phyloP scores from a whole-genome alignment of 2,329 filamentous ascomycete species.

The Talaromyces verruculosus region DNA sequence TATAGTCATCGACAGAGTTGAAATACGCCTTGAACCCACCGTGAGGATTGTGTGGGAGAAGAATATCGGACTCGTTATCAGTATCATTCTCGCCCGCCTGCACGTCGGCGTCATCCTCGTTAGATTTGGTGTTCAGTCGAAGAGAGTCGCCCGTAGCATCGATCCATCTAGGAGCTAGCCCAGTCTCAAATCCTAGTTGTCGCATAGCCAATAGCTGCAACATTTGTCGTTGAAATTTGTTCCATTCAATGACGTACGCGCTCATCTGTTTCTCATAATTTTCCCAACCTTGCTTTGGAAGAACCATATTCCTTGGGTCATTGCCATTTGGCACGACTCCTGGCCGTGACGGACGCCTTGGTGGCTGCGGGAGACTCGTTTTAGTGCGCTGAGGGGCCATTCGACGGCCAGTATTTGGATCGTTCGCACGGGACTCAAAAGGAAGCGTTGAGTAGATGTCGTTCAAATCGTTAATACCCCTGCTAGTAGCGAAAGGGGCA shows the following conservation, averaged over 20 bases:
- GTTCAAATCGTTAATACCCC: slow-evolving; percentile 54
- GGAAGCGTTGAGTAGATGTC: slow-evolving; percentile 57
- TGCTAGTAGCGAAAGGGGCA: slow-evolving; percentile 51
- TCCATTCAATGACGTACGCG: slow-evolving; percentile 58
- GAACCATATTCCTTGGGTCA: slow-evolving; percentile 35
- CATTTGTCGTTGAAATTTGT: slow-evolving; percentile 56
- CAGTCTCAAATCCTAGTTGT: slow-evolving; percentile 49
- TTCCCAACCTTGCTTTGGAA: slow-evolving; percentile 52
- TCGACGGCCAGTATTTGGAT: slow-evolving; percentile 43
- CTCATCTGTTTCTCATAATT: slow-evolving; percentile 56
- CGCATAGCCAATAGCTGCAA: slow-evolving; percentile 57
- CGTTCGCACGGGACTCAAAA: slow-evolving; percentile 56
- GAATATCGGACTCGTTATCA: slow-evolving; percentile 32
- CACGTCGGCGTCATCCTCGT: not conserved
- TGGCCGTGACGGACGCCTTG: slow-evolving; percentile 49
- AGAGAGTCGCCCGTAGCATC: slow-evolving; percentile 52
- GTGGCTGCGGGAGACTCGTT: slow-evolving; percentile 53
- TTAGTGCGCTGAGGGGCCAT: slow-evolving; percentile 35
- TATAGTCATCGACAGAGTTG: slow-evolving; percentile 48
- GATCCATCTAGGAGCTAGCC: slow-evolving; percentile 52
- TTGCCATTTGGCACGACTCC: slow-evolving; percentile 24
- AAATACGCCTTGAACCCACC: slow-evolving; percentile 49
- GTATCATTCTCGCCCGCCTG: slow-evolving; percentile 26
- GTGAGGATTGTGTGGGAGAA: slow-evolving; percentile 34
- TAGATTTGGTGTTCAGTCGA: slow-evolving; percentile 32